phyloP scores from a whole-genome alignment of 495 filamentous ascomycete genomes.

The Penicillium alfredii region DNA sequence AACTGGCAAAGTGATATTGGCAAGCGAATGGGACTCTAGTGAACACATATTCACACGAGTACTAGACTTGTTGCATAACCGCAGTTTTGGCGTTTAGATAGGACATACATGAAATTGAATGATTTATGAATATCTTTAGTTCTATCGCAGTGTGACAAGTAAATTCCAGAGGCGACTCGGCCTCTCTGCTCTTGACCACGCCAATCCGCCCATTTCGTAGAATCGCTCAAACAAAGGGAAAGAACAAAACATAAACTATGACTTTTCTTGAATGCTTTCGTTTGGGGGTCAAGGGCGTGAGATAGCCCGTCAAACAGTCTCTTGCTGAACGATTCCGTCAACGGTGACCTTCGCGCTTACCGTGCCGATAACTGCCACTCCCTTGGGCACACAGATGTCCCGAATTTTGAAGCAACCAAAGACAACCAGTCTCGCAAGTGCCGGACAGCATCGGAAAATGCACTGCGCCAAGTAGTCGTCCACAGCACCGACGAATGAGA shows the following conservation, averaged over 20 bases:
- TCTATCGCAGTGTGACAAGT: not conserved
- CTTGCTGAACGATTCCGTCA: conserved; percentile 36
- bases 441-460: conserved; percentile 71
- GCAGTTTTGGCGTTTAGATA: conserved; percentile 5
- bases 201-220: too few species aligned
- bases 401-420: conserved; percentile 78
- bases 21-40: conserved; percentile 59
- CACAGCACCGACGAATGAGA: conserved; percentile 69
- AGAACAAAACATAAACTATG: too few species aligned
- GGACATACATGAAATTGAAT: not conserved
- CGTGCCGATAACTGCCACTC: conserved; percentile 67
- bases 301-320: too few species aligned
- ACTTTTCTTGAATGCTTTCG: too few species aligned
- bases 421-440: conserved; percentile 63
- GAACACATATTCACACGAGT: too few species aligned
- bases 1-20: conserved; percentile 92
- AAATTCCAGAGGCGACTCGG: too few species aligned
- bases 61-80: too few species aligned
- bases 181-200: too few species aligned
- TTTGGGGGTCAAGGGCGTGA: too few species aligned
- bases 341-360: conserved; percentile 37
- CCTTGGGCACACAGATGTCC: conserved; percentile 62
- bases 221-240: not conserved
- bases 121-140: conserved; percentile 1
- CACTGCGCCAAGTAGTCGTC: conserved; percentile 67